Percentiles rank a stretch among this genome's conserved stretches.
phyloP scores from a whole-genome alignment of 2,329 filamentous ascomycete species.

The Hymenoscyphus occultus region DNA sequence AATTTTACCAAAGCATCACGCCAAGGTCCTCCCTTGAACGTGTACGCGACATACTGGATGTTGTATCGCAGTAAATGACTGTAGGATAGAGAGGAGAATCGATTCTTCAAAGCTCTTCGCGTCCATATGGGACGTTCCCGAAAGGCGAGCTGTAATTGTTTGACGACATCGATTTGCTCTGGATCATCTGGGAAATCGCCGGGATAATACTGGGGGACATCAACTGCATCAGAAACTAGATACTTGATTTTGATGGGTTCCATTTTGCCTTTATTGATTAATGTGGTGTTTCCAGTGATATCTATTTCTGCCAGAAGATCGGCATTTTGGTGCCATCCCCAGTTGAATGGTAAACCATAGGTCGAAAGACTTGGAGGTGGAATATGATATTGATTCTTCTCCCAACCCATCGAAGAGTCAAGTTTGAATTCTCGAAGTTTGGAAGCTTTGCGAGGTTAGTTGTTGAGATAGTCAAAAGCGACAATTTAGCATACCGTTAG shows the following conservation, averaged over 20 bases:
- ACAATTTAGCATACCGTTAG: slow-evolving; percentile 54
- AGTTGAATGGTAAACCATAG: slow-evolving; percentile 70
- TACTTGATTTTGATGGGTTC: slow-evolving; percentile 26
- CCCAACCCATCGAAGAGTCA: slow-evolving; percentile 57
- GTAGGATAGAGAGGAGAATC: slow-evolving; percentile 52
- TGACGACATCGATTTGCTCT: slow-evolving; percentile 62
- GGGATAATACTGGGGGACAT: slow-evolving; percentile 21
- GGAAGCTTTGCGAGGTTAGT: slow-evolving; percentile 43
- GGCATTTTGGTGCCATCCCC: slow-evolving; percentile 82
- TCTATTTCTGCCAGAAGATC: slow-evolving; percentile 48
- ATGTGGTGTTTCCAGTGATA: slow-evolving; percentile 34
- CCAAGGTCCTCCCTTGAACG: slow-evolving; percentile 91
- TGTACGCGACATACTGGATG: slow-evolving; percentile 82
- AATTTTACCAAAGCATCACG: slow-evolving; percentile 82
- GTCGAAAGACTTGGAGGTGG: slow-evolving; percentile 78
- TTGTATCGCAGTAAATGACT: slow-evolving; percentile 66
- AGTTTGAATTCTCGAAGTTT: slow-evolving; percentile 65
- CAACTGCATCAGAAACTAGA: slow-evolving; percentile 20
- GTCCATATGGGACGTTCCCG: slow-evolving; percentile 81
- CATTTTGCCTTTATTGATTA: slow-evolving; percentile 29
- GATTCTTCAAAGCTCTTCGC: slow-evolving; percentile 74
- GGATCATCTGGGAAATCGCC: slow-evolving; percentile 40
- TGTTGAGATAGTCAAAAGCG: neutral
- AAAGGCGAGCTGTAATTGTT: slow-evolving; percentile 62
- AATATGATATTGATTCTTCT: slow-evolving; percentile 65